Evolutionary conservation across 495 filamentous ascomycete genomes (phyloP).

Genomic region (Neurospora cerealis): DNA sequence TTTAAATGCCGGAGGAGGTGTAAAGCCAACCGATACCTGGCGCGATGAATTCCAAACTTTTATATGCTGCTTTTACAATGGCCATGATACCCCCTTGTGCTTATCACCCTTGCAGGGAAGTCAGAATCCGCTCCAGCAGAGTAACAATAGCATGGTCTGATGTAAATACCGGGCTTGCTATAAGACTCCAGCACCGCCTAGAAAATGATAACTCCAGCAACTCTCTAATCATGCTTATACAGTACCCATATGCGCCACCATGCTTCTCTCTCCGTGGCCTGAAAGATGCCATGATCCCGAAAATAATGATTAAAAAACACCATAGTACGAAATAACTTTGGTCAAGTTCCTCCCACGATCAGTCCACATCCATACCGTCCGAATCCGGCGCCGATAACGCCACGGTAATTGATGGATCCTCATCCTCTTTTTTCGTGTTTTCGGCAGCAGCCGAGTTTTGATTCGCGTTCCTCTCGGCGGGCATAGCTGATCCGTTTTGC

Average conservation of each 20-base stretch:
- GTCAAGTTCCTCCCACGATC: background rate
- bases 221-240: background rate
- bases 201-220: background rate
- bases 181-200: background rate
- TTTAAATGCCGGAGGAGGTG: too few relatives aligned
- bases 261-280: background rate
- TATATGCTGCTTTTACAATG: background rate
- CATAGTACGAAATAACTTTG: background rate
- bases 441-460: slow-evolving; percentile 9
- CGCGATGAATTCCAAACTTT: background rate
- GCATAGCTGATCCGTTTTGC: slow-evolving; percentile 15
- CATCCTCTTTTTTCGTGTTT: slow-evolving; percentile 19
- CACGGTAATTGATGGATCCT: slow-evolving; percentile 26
- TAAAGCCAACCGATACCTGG: background rate
- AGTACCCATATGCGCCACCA: background rate
- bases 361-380: slow-evolving; percentile 20
- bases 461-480: slow-evolving; percentile 10
- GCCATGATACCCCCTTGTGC: background rate
- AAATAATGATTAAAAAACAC: background rate
- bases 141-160: background rate
- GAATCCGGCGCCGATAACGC: slow-evolving; percentile 12
- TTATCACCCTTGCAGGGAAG: background rate
- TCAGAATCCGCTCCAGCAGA: background rate
- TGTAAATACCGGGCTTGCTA: background rate
- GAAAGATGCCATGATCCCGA: background rate